These are phyloP conservation scores for Colletotrichum eremochloae DNA, from an alignment of 2,329 filamentous ascomycete species.

Conservation along the genomic window DNA sequence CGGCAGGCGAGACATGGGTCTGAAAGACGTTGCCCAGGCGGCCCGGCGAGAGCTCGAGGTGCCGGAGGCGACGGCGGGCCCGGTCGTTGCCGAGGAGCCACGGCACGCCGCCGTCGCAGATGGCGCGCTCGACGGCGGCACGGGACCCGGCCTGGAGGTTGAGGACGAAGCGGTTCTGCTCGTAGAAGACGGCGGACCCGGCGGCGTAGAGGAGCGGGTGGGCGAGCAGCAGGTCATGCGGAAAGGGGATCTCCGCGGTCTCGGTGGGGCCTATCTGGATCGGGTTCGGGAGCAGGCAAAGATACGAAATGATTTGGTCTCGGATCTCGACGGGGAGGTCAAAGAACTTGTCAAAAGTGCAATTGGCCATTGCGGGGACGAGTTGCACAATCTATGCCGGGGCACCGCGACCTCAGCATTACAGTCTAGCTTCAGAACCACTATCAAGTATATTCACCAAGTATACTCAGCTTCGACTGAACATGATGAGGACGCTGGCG, in stretches of 20 bases:
- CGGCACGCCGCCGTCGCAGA: conserved; percentile 10
- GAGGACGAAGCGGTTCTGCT: conserved; percentile 47
- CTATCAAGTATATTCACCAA: background rate
- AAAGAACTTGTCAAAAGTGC: conserved; percentile 46
- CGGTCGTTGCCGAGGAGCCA: conserved; percentile 38
- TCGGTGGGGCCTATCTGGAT: conserved; percentile 43
- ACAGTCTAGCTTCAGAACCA: background rate
- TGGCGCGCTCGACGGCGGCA: conserved; percentile 33
- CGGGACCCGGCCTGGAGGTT: conserved; percentile 39
- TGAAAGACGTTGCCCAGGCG: conserved; percentile 44
- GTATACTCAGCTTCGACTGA: background rate
- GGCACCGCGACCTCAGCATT: background rate
- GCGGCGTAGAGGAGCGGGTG: conserved; percentile 45
- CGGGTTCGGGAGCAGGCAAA: conserved; percentile 44
- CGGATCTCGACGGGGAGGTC: conserved; percentile 49
- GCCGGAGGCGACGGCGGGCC: conserved; percentile 43
- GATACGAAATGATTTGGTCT: conserved; percentile 46
- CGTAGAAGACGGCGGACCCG: conserved; percentile 47
- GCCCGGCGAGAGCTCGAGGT: conserved; percentile 43
- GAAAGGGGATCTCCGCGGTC: conserved; percentile 34
- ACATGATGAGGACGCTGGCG: background rate
- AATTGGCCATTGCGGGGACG: conserved; percentile 9
- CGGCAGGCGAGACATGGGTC: conserved; percentile 42
- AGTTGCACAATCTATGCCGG: background rate
- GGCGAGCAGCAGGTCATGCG: conserved; percentile 45